phyloP scores from a whole-genome alignment of 1,139 yeast genomes.

The Torulaspora pretoriensis region DNA sequence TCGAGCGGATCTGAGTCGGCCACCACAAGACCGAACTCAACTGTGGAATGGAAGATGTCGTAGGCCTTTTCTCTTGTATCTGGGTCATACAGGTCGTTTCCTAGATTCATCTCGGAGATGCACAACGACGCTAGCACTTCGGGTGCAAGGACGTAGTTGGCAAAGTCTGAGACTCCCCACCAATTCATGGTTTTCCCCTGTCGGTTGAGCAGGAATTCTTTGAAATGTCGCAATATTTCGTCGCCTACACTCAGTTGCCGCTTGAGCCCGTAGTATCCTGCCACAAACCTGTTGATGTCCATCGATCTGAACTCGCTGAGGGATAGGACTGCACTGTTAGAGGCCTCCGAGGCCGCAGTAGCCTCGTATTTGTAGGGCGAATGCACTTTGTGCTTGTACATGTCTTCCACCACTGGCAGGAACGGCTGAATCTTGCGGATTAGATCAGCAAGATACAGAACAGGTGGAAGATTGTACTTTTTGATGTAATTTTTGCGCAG shows the following conservation, averaged over 20 bases:
- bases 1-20: slow-evolving; percentile 33
- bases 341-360: slow-evolving; percentile 37
- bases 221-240: slow-evolving; percentile 36
- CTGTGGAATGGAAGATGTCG: slow-evolving; percentile 44
- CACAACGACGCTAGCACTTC: slow-evolving; percentile 54
- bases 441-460: slow-evolving; percentile 29
- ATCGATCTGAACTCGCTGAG: slow-evolving; percentile 46
- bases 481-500: slow-evolving; percentile 1
- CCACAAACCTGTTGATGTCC: slow-evolving; percentile 46
- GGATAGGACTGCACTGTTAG: slow-evolving; percentile 45
- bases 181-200: slow-evolving; percentile 48
- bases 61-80: slow-evolving; percentile 43
- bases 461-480: slow-evolving; percentile 20
- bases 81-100: slow-evolving; percentile 18
- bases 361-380: slow-evolving; percentile 53
- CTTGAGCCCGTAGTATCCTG: slow-evolving; percentile 61
- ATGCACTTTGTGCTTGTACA: slow-evolving; percentile 43
- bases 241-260: slow-evolving; percentile 52
- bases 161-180: slow-evolving; percentile 58
- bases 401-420: slow-evolving; percentile 39
- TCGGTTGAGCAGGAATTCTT: slow-evolving; percentile 34
- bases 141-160: slow-evolving; percentile 58
- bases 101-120: slow-evolving; percentile 43
- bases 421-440: slow-evolving; percentile 35
- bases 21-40: slow-evolving; percentile 49